Evolutionary conservation across 2,329 filamentous ascomycete genomes (phyloP).

Genomic region (Colletotrichum costaricense): DNA sequence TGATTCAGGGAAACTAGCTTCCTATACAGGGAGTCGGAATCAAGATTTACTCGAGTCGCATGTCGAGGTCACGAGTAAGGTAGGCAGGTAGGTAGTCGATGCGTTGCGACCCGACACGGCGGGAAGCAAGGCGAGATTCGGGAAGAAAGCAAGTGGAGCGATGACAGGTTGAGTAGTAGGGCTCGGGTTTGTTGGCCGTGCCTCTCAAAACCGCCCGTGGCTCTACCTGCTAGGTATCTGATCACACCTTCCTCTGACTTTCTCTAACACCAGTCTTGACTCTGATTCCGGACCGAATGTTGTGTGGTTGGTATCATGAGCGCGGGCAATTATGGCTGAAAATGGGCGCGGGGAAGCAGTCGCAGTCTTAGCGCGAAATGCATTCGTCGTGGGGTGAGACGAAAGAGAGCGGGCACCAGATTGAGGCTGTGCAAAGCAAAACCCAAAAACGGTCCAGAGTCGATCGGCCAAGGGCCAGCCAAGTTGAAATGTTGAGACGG

Average conservation of each 20-base stretch:
- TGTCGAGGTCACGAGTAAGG: background rate
- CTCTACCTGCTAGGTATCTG: background rate
- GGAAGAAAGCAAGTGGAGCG: background rate
- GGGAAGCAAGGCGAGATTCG: background rate
- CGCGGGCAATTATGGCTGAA: background rate
- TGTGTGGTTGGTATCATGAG: background rate
- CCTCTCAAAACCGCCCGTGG: background rate
- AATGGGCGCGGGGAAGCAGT: background rate
- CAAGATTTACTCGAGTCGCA: constrained; percentile 1
- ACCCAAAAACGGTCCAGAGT: background rate
- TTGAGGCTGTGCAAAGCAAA: constrained; percentile 33
- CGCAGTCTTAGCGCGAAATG: background rate
- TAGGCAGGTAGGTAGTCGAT: background rate
- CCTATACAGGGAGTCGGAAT: background rate
- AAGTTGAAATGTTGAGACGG: background rate
- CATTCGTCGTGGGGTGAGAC: constrained; percentile 21
- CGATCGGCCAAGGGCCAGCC: background rate
- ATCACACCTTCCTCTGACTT: background rate
- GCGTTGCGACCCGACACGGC: background rate
- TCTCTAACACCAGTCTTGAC: background rate
- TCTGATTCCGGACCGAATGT: background rate
- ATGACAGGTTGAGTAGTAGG: background rate
- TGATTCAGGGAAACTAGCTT: background rate
- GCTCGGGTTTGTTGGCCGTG: background rate
- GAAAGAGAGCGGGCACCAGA: constrained; percentile 17